Conservation (phyloP, 257 asterid genomes). For the Gardenia jasminoides region DNA sequence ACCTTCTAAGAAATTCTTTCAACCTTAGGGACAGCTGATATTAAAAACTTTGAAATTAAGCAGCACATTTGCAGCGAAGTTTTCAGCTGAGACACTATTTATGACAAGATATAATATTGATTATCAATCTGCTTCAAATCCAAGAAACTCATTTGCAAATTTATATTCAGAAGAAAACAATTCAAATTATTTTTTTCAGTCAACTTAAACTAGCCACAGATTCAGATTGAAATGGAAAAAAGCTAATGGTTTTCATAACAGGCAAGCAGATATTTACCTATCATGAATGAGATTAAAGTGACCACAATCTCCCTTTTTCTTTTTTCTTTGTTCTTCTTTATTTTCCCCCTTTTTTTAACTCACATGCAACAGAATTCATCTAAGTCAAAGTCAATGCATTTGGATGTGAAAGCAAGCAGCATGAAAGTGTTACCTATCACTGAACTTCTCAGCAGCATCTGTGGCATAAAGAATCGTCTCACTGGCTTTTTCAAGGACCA, state of each 20-base stretch:
- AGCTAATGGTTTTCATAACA: background rate
- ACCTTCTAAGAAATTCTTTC: background rate
- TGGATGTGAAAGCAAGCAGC: background rate
- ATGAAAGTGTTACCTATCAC: conserved; percentile 61
- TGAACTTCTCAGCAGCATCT: conserved; percentile 87
- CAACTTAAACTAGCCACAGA: background rate
- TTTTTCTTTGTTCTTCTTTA: no score
- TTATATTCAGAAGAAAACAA: background rate
- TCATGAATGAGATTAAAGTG: background rate
- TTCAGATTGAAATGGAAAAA: background rate
- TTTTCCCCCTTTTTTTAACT: background rate
- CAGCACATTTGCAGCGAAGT: background rate
- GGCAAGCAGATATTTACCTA: background rate
- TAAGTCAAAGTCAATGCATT: background rate
- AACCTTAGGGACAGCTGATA: background rate
- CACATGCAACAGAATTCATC: background rate
- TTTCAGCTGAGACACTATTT: background rate
- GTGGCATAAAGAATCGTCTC: conserved; percentile 94
- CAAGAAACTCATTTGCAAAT: background rate
- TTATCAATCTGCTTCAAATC: background rate
- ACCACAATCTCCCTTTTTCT: background rate
- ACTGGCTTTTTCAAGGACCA: conserved; percentile 95
- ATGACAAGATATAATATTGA: background rate
- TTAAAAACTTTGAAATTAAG: background rate
- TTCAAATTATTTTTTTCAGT: background rate